Conservation (phyloP, 2,329 filamentous ascomycete genomes). For the Pseudohalonectria lignicola region DNA sequence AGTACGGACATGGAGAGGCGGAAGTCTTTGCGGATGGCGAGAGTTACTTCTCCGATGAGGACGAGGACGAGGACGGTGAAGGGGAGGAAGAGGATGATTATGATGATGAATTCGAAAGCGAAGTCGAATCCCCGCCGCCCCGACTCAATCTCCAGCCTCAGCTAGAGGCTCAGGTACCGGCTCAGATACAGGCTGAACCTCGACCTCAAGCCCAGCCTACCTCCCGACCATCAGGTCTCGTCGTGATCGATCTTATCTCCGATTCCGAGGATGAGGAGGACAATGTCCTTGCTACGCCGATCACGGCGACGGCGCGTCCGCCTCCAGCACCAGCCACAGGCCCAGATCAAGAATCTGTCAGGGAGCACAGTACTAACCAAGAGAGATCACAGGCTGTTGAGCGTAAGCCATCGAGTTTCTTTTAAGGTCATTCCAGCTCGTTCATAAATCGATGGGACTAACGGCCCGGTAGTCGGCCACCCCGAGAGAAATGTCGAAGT, state of each 20-base stretch:
- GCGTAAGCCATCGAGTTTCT: neutral
- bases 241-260: conserved; percentile 35
- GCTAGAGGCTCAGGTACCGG: no score
- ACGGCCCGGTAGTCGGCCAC: no score
- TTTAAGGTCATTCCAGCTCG: neutral
- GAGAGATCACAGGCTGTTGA: no score
- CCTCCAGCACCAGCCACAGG: no score
- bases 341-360: no score
- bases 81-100: conserved; percentile 8
- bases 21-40: neutral
- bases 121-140: no score
- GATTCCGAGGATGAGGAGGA: conserved; percentile 27
- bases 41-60: neutral
- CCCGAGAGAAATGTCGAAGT: no score
- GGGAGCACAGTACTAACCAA: no score
- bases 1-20: neutral
- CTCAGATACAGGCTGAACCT: no score
- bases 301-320: neutral
- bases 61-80: neutral
- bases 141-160: no score
- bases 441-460: no score
- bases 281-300: neutral
- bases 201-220: conserved; percentile 1
- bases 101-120: conserved; percentile 7
- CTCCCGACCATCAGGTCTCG: conserved; percentile 14